Base-by-base conservation (phyloP, 495 filamentous ascomycete species). In the Aeminium ludgeri region DNA sequence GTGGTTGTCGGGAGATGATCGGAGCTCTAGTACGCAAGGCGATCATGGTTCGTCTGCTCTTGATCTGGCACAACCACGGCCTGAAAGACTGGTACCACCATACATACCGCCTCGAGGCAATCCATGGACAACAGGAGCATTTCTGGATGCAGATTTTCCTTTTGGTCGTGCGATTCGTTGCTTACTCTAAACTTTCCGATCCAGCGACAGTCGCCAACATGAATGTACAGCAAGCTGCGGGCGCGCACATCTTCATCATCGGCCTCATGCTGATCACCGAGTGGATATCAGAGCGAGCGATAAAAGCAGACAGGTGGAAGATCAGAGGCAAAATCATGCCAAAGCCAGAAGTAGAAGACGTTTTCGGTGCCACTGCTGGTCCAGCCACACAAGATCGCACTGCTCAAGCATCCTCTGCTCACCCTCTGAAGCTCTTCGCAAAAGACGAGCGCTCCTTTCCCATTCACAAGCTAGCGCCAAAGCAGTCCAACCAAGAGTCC, bases 41-140 rank as follows among this genome's bases (percentile, higher is more conserved):
- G 13, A 13, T 51, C 11, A 19, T 47, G 18, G 15, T 30, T 11
- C 37, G 43, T 6, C 20, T 29, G 7, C 20, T 6, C 18, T 36
- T 51, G 15, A 6, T 47, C 12, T 51, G 48, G 48, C 44, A 51
- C 40, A 47, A 51, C 31, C 48, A 33, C 10, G 36, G 48, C 4
- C 32, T 46, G 20, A 47, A 30, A 33, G 33, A 34, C 15, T 51
- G 44, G 44, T 51, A 40, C 28, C 44, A 51, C 36, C 43, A 43
- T 30, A 47, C 43, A 13, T 20, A 34, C 32, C 48, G 48, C 31
- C 30, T 47, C 3, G 48, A 51, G 19, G 27, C 39, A 6, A 29
- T 51, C 30, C 20, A 30, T 3, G 48, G 48, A 12, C 43, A 43
- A 18, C 36, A 29, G 1, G 44, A 51, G 25, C 37, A 51, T 27